Evolutionary conservation across 768 basidiomycete species (phyloP).

Genomic region (Leccinum ochraceum): DNA sequence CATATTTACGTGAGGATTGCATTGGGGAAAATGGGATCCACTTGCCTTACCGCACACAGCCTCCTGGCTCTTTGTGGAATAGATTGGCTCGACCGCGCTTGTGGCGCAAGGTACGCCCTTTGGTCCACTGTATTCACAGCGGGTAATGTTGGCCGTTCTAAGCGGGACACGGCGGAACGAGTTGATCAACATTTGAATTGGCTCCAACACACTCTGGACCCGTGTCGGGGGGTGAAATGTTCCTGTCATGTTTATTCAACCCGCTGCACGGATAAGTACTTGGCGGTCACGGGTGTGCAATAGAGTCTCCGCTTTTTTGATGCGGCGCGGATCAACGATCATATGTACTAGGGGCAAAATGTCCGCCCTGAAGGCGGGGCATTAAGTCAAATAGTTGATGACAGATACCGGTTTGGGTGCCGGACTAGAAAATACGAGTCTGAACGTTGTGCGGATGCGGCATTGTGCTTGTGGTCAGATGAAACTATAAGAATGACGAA

Average conservation of each 20-base stretch:
- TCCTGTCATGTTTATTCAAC: background rate
- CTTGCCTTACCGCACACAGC: background rate
- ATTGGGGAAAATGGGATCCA: background rate
- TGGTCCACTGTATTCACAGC: background rate
- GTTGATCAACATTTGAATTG: background rate
- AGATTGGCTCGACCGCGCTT: background rate
- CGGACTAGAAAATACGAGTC: background rate
- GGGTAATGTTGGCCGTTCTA: slow-evolving; percentile 5
- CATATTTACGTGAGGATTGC: background rate
- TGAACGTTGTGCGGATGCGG: background rate
- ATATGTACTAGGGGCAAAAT: background rate
- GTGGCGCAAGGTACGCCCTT: background rate
- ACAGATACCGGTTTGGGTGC: too few relatives aligned
- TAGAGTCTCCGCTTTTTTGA: slow-evolving; percentile 4
- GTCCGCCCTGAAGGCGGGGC: background rate
- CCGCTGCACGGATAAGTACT: background rate
- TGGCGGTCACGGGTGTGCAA: background rate
- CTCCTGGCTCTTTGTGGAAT: background rate
- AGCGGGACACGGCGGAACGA: background rate
- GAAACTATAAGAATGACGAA: background rate
- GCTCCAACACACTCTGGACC: background rate
- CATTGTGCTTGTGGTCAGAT: background rate
- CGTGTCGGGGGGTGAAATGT: slow-evolving; percentile 1
- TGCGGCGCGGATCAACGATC: background rate
- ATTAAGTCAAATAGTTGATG: background rate